A percentile compares a stretch with the other conserved stretches of the same genome.
phyloP scores from a whole-genome alignment of 2,329 filamentous ascomycete genomes.

The Neonectria punicea region DNA sequence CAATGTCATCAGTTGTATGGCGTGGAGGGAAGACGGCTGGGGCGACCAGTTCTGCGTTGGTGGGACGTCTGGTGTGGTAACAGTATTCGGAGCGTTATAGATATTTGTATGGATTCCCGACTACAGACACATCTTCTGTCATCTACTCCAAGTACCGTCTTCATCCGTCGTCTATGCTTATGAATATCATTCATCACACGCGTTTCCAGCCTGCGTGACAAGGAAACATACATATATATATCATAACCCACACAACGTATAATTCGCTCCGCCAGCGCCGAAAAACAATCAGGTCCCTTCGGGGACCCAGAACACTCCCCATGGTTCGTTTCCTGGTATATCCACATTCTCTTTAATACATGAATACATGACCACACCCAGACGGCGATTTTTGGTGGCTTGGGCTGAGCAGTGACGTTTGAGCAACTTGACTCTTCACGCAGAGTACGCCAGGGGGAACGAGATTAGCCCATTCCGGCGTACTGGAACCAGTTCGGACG shows the following conservation, averaged over 20 bases:
- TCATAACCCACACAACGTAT: slow-evolving; percentile 21
- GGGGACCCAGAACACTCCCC: slow-evolving; percentile 19
- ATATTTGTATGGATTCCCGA: slow-evolving; percentile 12
- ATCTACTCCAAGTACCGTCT: background rate
- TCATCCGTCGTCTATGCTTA: background rate
- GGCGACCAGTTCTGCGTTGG: slow-evolving; percentile 73
- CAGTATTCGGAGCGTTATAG: slow-evolving; percentile 63
- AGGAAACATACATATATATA: slow-evolving; percentile 7
- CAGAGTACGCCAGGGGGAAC: background rate
- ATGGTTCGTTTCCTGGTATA: slow-evolving; percentile 17
- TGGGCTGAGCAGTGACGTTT: background rate
- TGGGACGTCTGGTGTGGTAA: slow-evolving; percentile 73
- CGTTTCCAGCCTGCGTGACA: background rate
- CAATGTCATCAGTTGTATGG: slow-evolving; percentile 70
- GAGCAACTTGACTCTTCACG: slow-evolving; percentile 2
- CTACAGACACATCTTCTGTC: background rate
- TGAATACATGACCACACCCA: slow-evolving; percentile 13
- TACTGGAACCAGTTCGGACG: slow-evolving; percentile 98
- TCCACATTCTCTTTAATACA: slow-evolving; percentile 26
- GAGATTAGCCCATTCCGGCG: slow-evolving; percentile 76
- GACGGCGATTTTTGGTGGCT: background rate
- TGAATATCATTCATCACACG: slow-evolving; percentile 8
- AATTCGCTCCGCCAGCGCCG: slow-evolving; percentile 36
- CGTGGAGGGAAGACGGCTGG: slow-evolving; percentile 71
- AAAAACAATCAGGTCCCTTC: slow-evolving; percentile 25